phyloP scores from a whole-genome alignment of 768 basidiomycete genomes.

The Kwoniella sp. region DNA sequence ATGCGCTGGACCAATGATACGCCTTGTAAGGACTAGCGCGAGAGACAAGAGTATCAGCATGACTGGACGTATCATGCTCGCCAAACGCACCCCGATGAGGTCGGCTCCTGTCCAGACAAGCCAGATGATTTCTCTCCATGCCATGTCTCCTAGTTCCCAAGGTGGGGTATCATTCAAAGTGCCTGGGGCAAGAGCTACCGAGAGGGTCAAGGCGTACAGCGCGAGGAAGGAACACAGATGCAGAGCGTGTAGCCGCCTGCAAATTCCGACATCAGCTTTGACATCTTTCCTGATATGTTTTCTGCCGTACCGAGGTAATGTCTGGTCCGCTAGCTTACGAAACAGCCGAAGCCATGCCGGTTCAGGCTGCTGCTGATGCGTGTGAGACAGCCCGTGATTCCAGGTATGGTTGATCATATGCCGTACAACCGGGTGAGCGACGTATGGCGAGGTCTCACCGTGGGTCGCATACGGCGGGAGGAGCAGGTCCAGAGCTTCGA shows the following conservation, averaged over 20 bases:
- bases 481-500: slow-evolving; percentile 16
- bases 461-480: slow-evolving; percentile 11
- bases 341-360: too few relatives aligned
- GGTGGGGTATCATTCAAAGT: slow-evolving; percentile 18
- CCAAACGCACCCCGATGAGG: slow-evolving; percentile 3
- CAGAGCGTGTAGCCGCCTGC: slow-evolving; percentile 18
- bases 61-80: not conserved
- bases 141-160: too few relatives aligned
- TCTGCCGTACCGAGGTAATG: too few relatives aligned
- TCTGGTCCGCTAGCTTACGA: too few relatives aligned
- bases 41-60: not conserved
- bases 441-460: slow-evolving; percentile 13
- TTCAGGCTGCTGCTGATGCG: too few relatives aligned
- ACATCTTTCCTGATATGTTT: too few relatives aligned
- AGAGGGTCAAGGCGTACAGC: slow-evolving; percentile 17
- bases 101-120: slow-evolving; percentile 2
- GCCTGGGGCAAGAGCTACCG: slow-evolving; percentile 13
- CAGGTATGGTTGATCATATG: slow-evolving; percentile 13
- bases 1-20: not conserved
- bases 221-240: slow-evolving; percentile 18
- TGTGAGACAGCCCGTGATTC: too few relatives aligned
- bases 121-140: slow-evolving; percentile 13
- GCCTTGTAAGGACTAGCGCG: not conserved
- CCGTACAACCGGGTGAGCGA: slow-evolving; percentile 18
- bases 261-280: too few relatives aligned